These are phyloP conservation scores for Hypoxylon cercidicola DNA, from an alignment of 495 filamentous ascomycete species.

Conservation along the genomic window DNA sequence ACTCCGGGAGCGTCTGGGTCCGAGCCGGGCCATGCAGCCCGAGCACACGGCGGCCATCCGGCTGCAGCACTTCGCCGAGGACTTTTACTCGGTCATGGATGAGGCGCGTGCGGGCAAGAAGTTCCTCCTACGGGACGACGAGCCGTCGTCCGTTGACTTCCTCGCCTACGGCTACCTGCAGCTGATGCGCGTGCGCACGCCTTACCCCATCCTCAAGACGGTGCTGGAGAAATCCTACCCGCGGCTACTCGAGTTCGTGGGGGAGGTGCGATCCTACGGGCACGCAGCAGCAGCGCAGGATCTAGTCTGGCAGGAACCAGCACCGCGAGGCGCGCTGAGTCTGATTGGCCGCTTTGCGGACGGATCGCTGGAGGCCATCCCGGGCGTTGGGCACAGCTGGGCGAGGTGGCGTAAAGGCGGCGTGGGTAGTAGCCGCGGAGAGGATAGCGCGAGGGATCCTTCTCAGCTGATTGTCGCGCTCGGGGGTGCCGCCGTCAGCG, in stretches of 20 bases:
- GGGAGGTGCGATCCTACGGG: conserved; percentile 57
- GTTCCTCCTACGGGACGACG: conserved; percentile 61
- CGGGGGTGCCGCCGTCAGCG: conserved; percentile 35
- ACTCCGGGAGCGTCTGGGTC: conserved; percentile 40
- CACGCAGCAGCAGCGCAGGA: conserved; percentile 8
- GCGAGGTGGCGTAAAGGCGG: conserved; percentile 42
- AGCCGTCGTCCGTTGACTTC: conserved; percentile 77
- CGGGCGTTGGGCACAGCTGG: conserved; percentile 43
- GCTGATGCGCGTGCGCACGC: conserved; percentile 75
- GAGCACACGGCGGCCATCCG: conserved; percentile 69
- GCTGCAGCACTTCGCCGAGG: conserved; percentile 72
- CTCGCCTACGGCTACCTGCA: conserved; percentile 80
- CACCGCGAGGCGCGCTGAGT: conserved; percentile 22
- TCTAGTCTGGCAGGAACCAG: conserved; percentile 32
- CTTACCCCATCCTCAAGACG: conserved; percentile 75
- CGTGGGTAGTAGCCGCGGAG: conserved; percentile 28
- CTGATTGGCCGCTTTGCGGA: conserved; percentile 47
- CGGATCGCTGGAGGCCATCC: conserved; percentile 42
- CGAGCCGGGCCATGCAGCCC: conserved; percentile 48
- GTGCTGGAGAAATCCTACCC: conserved; percentile 67
- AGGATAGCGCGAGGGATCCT: conserved; percentile 41
- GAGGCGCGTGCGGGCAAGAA: conserved; percentile 64
- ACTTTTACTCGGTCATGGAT: conserved; percentile 75
- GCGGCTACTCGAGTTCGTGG: conserved; percentile 64
- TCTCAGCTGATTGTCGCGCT: conserved; percentile 31